Base-by-base conservation (phyloP, 169 alveolate species). In the Eimeria acervulina region DNA sequence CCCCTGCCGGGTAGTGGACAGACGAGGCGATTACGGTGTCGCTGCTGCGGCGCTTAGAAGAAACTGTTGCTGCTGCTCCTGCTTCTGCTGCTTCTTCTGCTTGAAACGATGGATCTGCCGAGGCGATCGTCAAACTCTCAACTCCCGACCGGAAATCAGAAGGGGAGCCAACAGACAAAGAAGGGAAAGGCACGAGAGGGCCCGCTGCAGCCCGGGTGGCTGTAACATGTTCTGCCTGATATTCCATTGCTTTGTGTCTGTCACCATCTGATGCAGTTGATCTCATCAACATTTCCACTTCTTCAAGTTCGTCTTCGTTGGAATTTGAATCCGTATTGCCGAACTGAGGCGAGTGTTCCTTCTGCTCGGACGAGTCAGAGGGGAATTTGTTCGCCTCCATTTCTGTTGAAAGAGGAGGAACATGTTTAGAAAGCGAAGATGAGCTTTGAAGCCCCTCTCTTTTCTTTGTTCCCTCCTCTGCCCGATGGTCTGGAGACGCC, bases 111-210 rank as follows among this genome's bases (percentile, higher is more conserved):
- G 31, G 23, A 8, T 13, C 31, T 1, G 33, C 47, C 26, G 90
- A 15, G 10, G 47, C 44, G 17, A 42, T n/a, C n/a, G n/a, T n/a
- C 42, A 6, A 70, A 19, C 33, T 40, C 66, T 84, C 52, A 0
- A 51, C 63, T 1, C 38, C 74, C 47, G 38, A 55, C 12, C n/a
- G 47, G 33, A 84, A 84, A 17, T 84, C 92, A 40, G 92, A 2
- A 68, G 92, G 92, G 2, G 92, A 59, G 40, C 92, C 92, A 12
- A 78, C 92, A 26, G 92, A 84, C 51, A 52, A 6, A 17, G 92
- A 84, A 8, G 92, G 92, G 66, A 84, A 84, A 2, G 92, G 61
- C 36, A 84, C 63, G n/a, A 84, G 74, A 19, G 92, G 92, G 15
- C 38, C 92, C 31, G 38, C 76, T 84, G n/a, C 78, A 31, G 36